Conservation (phyloP, 768 basidiomycete species). For the Amanita rubescens region DNA sequence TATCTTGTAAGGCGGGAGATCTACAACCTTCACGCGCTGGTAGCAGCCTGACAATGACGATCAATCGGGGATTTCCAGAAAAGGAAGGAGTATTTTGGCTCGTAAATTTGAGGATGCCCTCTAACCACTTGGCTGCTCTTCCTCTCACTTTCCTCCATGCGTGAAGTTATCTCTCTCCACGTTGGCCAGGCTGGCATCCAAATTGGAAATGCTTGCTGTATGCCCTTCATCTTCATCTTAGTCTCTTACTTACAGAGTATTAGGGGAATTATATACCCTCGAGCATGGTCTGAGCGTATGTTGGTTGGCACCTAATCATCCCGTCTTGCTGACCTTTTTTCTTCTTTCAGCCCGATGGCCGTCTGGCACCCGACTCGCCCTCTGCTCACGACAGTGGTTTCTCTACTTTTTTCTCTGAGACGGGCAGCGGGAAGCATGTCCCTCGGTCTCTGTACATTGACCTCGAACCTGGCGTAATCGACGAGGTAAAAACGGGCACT, state of each 20-base stretch:
- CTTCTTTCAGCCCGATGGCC: slow-evolving; percentile 76
- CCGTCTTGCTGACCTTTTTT: slow-evolving; percentile 11
- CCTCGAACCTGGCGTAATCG: slow-evolving; percentile 91
- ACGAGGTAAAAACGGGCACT: slow-evolving; percentile 88
- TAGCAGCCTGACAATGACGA: slow-evolving; percentile 46
- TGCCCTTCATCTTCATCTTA: slow-evolving; percentile 25
- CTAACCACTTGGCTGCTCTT: slow-evolving; percentile 21
- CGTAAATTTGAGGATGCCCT: slow-evolving; percentile 25
- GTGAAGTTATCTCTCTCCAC: slow-evolving; percentile 94
- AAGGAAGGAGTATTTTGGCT: slow-evolving; percentile 12
- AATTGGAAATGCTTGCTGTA: slow-evolving; percentile 94
- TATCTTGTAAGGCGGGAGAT: slow-evolving; percentile 86
- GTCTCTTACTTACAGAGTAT: slow-evolving; percentile 15
- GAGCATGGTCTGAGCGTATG: slow-evolving; percentile 94
- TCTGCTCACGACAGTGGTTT: slow-evolving; percentile 78
- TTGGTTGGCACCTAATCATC: slow-evolving; percentile 11
- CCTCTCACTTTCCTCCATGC: slow-evolving; percentile 40
- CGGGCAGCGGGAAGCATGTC: slow-evolving; percentile 89
- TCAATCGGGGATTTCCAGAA: slow-evolving; percentile 19
- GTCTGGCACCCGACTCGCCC: slow-evolving; percentile 64
- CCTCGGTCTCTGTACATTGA: slow-evolving; percentile 96
- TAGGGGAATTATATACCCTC: slow-evolving; percentile 96
- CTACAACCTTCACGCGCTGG: slow-evolving; percentile 84
- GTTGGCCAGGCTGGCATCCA: slow-evolving; percentile 97
- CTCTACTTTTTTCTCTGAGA: slow-evolving; percentile 97